phyloP scores from a whole-genome alignment of 768 basidiomycete genomes.

The Fomitopsis serialis region DNA sequence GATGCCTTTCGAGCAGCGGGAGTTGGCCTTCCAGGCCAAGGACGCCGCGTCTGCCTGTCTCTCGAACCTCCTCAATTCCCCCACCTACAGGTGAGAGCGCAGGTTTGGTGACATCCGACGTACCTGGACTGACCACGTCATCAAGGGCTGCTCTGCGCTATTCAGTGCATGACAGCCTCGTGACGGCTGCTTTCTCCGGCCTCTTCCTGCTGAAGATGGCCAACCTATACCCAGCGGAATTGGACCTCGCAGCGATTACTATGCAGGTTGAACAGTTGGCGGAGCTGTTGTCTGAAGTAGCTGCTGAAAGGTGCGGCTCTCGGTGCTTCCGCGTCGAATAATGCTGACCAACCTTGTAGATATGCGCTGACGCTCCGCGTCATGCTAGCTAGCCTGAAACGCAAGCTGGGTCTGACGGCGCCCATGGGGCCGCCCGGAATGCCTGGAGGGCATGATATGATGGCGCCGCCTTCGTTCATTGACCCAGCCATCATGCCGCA shows the following conservation, averaged over 20 bases:
- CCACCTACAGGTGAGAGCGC: conserved; percentile 64
- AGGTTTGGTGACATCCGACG: not conserved
- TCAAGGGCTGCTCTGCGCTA: conserved; percentile 81
- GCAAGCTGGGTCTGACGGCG: conserved; percentile 68
- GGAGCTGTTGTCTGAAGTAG: conserved; percentile 86
- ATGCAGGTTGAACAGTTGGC: conserved; percentile 88
- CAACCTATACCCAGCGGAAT: conserved; percentile 81
- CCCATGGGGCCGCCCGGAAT: conserved; percentile 11
- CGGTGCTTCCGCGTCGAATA: not conserved
- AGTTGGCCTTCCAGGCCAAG: conserved; percentile 92
- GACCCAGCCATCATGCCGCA: conserved; percentile 37
- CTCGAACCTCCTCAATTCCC: conserved; percentile 75
- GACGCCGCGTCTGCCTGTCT: conserved; percentile 86
- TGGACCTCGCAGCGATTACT: conserved; percentile 73
- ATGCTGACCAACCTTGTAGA: conserved; percentile 28
- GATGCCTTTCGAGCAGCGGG: conserved; percentile 92
- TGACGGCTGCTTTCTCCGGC: conserved; percentile 87
- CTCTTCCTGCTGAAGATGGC: conserved; percentile 94
- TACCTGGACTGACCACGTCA: not conserved
- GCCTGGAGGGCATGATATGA: conserved; percentile 34
- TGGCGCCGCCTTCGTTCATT: conserved; percentile 49
- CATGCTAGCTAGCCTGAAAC: conserved; percentile 88
- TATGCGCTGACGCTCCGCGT: conserved; percentile 89
- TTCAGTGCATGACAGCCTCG: conserved; percentile 89
- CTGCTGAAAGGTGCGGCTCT: conserved; percentile 68